Evolutionary conservation across 2,329 filamentous ascomycete genomes (phyloP).

Genomic region (Aureobasidium sp.): DNA sequence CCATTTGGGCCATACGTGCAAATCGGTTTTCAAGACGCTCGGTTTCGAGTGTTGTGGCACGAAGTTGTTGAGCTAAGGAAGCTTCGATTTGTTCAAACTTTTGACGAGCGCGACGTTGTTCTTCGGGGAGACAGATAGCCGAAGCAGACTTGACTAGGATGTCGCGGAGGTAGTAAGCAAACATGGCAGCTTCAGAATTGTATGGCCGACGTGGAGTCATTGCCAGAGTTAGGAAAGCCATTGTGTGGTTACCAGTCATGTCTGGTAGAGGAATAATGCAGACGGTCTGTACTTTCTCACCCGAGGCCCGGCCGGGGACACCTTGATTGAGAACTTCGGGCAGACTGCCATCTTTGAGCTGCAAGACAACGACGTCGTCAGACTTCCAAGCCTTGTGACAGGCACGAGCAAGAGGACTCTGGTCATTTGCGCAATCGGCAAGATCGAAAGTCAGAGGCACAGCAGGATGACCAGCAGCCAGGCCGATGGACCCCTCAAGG

Average conservation of each 20-base stretch:
- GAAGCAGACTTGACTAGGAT: slow-evolving; percentile 23
- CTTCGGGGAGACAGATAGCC: slow-evolving; percentile 11
- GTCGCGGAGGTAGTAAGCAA: slow-evolving; percentile 31
- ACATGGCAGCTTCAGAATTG: slow-evolving; percentile 34
- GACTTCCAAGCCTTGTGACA: slow-evolving; percentile 9
- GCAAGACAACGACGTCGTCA: slow-evolving; percentile 1
- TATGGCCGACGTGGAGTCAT: slow-evolving; percentile 34
- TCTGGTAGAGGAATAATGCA: slow-evolving; percentile 19
- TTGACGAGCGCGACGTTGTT: slow-evolving; percentile 28
- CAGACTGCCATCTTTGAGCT: slow-evolving; percentile 2
- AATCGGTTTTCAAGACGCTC: slow-evolving; percentile 33
- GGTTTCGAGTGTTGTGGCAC: slow-evolving; percentile 26
- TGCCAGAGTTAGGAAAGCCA: slow-evolving; percentile 36
- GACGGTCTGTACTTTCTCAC: slow-evolving; percentile 9
- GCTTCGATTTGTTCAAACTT: slow-evolving; percentile 32
- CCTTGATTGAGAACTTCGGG: not conserved
- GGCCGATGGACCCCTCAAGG: slow-evolving; percentile 6
- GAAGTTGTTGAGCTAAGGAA: slow-evolving; percentile 31
- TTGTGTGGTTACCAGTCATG: slow-evolving; percentile 29
- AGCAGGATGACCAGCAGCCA: not conserved
- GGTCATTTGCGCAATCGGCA: not conserved
- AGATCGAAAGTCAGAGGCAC: slow-evolving; percentile 9
- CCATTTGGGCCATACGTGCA: slow-evolving; percentile 33
- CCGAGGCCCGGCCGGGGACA: not conserved
- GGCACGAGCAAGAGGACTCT: not conserved